Conservation (phyloP, 345 rosid genomes). For the Gossypium thurberi region DNA sequence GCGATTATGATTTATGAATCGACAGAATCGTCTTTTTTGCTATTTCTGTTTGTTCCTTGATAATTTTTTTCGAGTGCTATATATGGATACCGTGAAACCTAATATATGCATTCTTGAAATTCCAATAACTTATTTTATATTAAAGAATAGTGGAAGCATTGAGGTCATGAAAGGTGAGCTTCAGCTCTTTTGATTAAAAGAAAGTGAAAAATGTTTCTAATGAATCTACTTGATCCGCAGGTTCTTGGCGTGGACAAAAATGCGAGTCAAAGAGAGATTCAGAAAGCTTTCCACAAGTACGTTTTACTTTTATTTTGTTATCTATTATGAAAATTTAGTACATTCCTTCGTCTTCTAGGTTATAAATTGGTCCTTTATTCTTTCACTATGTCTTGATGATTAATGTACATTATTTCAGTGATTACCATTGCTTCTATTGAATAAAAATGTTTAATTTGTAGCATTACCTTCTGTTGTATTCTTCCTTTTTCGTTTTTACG, state of each 20-base stretch:
- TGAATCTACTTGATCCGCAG: conserved; percentile 28
- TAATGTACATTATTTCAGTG: background rate
- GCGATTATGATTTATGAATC: background rate
- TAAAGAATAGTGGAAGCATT: background rate
- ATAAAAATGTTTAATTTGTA: background rate
- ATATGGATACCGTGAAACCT: background rate
- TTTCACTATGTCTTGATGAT: background rate
- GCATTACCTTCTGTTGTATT: background rate
- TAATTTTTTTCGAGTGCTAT: background rate
- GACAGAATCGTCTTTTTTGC: background rate
- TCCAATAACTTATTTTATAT: background rate
- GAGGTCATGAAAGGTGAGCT: background rate
- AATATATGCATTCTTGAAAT: background rate
- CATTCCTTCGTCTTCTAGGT: background rate
- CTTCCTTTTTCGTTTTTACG: background rate
- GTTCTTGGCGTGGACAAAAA: conserved; percentile 80
- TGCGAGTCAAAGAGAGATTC: conserved; percentile 87
- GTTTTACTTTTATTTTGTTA: conserved; percentile 6
- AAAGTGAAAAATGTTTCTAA: background rate
- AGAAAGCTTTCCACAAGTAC: conserved; percentile 97
- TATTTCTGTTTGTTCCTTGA: background rate
- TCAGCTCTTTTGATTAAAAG: background rate
- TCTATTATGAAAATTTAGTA: background rate
- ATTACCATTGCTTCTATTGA: background rate
- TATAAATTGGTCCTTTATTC: background rate